phyloP scores from a whole-genome alignment of 2,329 filamentous ascomycete species.

The Trichoderma cornu-damae region DNA sequence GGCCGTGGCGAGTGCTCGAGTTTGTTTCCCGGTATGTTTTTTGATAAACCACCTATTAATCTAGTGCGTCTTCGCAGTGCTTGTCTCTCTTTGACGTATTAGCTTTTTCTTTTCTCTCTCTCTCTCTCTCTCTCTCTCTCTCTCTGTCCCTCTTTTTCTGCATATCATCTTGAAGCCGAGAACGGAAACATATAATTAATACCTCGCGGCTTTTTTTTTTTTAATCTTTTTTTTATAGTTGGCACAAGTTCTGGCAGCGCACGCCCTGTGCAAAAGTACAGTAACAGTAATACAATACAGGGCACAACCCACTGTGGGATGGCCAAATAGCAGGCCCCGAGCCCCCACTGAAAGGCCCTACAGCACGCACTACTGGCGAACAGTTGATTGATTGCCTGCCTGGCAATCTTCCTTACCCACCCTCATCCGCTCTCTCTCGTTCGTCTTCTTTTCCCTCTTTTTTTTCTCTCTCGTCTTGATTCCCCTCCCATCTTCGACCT shows the following conservation, averaged over 20 bases:
- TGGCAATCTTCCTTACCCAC: slow-evolving; percentile 8
- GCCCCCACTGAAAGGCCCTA: slow-evolving; percentile 9
- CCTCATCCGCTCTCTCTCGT: neutral
- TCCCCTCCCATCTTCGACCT: slow-evolving; percentile 4
- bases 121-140: neutral
- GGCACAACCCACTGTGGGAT: neutral
- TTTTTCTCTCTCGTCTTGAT: neutral
- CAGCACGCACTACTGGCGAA: slow-evolving; percentile 5
- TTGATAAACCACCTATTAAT: too few relatives aligned
- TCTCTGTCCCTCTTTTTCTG: neutral
- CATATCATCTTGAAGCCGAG: too few relatives aligned
- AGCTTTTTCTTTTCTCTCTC: neutral
- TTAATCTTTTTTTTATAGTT: too few relatives aligned
- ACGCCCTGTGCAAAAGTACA: neutral
- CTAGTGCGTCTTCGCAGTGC: neutral
- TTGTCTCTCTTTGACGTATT: slow-evolving; percentile 5
- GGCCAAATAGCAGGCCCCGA: neutral
- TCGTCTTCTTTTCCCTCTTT: slow-evolving; percentile 2
- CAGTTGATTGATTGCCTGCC: slow-evolving; percentile 1
- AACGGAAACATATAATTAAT: too few relatives aligned
- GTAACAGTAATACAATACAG: neutral
- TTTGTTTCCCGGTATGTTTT: too few relatives aligned
- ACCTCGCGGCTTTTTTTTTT: too few relatives aligned
- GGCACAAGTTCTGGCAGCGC: neutral
- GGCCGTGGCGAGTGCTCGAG: neutral